These are phyloP conservation scores for Kitagawia praeruptora DNA, from an alignment of 129 eudicot genomes.

Conservation along the genomic window DNA sequence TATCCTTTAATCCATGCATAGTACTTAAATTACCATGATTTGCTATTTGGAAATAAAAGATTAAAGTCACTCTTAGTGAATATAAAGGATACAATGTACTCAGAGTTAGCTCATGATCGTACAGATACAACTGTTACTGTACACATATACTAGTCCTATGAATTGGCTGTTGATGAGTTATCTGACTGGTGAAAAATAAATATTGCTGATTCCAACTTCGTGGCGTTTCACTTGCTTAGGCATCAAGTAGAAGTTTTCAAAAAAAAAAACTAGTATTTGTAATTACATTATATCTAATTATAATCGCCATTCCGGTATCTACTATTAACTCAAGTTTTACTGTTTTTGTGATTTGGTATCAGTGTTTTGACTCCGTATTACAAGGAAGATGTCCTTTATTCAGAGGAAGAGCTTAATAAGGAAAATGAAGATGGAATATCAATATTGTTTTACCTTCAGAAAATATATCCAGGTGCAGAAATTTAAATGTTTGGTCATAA, in stretches of 20 bases:
- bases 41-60: neutral
- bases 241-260: neutral
- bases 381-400: slow-evolving; percentile 88
- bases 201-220: neutral
- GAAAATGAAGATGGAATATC: slow-evolving; percentile 98
- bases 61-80: neutral
- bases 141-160: neutral
- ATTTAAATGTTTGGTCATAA: slow-evolving; percentile 8
- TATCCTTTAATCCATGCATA: too few relatives aligned
- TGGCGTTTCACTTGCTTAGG: neutral
- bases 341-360: slow-evolving; percentile 9
- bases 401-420: slow-evolving; percentile 69
- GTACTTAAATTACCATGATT: neutral
- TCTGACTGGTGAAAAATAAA: too few relatives aligned
- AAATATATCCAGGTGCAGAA: slow-evolving; percentile 85
- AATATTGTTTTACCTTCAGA: slow-evolving; percentile 85
- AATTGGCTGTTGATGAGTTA: neutral
- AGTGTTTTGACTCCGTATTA: slow-evolving; percentile 96
- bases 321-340: neutral
- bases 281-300: neutral
- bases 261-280: neutral
- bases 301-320: neutral
- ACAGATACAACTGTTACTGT: neutral
- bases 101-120: neutral
- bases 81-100: neutral